phyloP scores from a whole-genome alignment of 495 filamentous ascomycete species.

The Patellaria atrata region DNA sequence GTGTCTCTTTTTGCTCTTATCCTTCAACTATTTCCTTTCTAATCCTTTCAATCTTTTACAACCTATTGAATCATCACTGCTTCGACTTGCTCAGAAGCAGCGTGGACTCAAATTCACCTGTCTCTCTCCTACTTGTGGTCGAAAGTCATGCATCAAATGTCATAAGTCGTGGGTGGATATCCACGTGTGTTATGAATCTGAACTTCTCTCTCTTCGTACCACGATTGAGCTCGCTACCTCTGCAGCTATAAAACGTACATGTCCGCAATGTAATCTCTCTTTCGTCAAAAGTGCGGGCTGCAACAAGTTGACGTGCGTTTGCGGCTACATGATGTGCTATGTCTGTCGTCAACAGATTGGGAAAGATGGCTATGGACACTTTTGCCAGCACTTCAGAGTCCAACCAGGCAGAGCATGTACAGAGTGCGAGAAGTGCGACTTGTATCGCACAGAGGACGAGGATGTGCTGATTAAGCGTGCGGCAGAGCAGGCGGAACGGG shows the following conservation, averaged over 20 bases:
- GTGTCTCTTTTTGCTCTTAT: slow-evolving; percentile 25
- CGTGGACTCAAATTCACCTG: slow-evolving; percentile 62
- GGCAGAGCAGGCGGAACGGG: slow-evolving; percentile 62
- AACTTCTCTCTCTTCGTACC: slow-evolving; percentile 58
- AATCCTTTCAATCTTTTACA: slow-evolving; percentile 26
- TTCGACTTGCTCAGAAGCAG: slow-evolving; percentile 47
- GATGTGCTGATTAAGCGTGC: slow-evolving; percentile 61
- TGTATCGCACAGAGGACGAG: slow-evolving; percentile 79
- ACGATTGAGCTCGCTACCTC: slow-evolving; percentile 85
- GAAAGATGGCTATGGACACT: slow-evolving; percentile 70
- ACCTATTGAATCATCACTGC: slow-evolving; percentile 39
- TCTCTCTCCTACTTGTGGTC: slow-evolving; percentile 46
- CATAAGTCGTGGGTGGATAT: slow-evolving; percentile 49
- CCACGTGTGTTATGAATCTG: slow-evolving; percentile 50
- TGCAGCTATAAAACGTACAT: slow-evolving; percentile 87
- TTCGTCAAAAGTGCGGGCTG: slow-evolving; percentile 89
- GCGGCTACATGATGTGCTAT: slow-evolving; percentile 96
- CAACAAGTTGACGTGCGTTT: slow-evolving; percentile 96
- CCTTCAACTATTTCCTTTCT: slow-evolving; percentile 28
- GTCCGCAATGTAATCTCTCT: slow-evolving; percentile 72
- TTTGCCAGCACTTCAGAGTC: slow-evolving; percentile 90
- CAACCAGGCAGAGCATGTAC: slow-evolving; percentile 51
- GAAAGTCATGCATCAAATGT: slow-evolving; percentile 66
- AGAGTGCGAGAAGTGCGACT: slow-evolving; percentile 75
- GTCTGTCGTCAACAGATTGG: slow-evolving; percentile 52